These are phyloP conservation scores for Yamadazyma sp. DNA, from an alignment of 805 yeast genomes.

Conservation along the genomic window DNA sequence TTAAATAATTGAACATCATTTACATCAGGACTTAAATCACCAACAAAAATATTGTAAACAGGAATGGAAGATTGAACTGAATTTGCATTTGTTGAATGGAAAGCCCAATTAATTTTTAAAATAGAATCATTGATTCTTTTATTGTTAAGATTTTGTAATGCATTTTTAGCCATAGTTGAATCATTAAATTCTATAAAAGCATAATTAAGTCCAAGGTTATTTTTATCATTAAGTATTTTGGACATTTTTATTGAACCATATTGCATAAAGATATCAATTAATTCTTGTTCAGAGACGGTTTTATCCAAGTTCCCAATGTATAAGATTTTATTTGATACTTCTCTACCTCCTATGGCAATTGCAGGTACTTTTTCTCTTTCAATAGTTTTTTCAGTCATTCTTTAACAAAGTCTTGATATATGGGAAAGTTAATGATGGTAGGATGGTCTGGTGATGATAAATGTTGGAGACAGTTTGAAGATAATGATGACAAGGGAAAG, in stretches of 20 bases:
- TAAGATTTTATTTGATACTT: conserved; percentile 65
- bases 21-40: conserved; percentile 79
- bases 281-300: conserved; percentile 58
- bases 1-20: conserved; percentile 67
- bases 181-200: conserved; percentile 76
- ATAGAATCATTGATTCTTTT: conserved; percentile 50
- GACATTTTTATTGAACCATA: conserved; percentile 62
- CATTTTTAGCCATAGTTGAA: conserved; percentile 57
- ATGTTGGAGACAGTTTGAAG: no score
- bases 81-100: conserved; percentile 69
- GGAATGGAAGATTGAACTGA: conserved; percentile 38
- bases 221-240: conserved; percentile 74
- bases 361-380: no score
- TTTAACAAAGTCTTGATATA: no score
- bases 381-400: no score
- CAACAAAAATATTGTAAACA: conserved; percentile 76
- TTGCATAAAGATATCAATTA: conserved; percentile 59
- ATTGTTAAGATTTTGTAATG: conserved; percentile 61
- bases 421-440: no score
- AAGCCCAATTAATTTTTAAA: conserved; percentile 78
- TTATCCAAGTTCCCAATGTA: conserved; percentile 76
- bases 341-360: conserved; percentile 81
- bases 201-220: conserved; percentile 68
- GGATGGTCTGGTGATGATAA: no score
- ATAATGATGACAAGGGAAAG: no score